Evolutionary conservation across 192 early-diverging fungal species (phyloP), one percentile per base, ranked within the genome.

Genomic region (Coemansia sp.): DNA sequence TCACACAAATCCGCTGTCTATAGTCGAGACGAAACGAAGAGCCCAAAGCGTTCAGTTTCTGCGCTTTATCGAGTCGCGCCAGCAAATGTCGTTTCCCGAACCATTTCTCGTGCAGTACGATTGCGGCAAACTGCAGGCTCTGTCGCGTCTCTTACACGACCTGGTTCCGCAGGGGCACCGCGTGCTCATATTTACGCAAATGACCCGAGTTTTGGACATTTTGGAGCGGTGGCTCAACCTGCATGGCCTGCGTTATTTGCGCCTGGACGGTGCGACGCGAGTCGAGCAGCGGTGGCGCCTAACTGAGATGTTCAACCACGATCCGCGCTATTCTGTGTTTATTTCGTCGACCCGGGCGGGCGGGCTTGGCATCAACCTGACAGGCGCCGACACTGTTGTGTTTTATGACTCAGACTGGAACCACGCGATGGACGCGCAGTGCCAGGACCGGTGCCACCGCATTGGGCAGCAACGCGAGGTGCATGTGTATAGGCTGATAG

Each of bases 391-490:
- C 71, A 94, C 89, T 52, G 97, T 99, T 34, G 84, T 96, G 53
- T 87, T 99, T 61, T 99, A 90, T 66, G 97, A 98, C 71, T 96
- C 88, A 66, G 95, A 97, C 76, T 97, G 94, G 95, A 94, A 93
- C 64, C 92, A 91, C 21, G 89, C 91, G 76, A 89, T 89, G 5
- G 92, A 97, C 81, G 78, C 93, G 14, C 92, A 93, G 79, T 94
- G 94, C 17, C 91, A 94, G 85, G 97, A 99, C 81, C 92, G 97
- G 56, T 95, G 95, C 11, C 97, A 99, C 83, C 93, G 97, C 74
- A 99, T 99, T 58, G 97, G 97, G 6, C 97, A 99, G 69, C 97
- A 88, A 36, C 97, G 97, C 72, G 94, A 99, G 75, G 97, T 99
- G 31, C 85, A 92, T 56, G 93, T 99, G 11, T 99, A 93, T 73